These are phyloP conservation scores for Heritiera littoralis DNA, from an alignment of 345 rosid genomes.

Conservation along the genomic window DNA sequence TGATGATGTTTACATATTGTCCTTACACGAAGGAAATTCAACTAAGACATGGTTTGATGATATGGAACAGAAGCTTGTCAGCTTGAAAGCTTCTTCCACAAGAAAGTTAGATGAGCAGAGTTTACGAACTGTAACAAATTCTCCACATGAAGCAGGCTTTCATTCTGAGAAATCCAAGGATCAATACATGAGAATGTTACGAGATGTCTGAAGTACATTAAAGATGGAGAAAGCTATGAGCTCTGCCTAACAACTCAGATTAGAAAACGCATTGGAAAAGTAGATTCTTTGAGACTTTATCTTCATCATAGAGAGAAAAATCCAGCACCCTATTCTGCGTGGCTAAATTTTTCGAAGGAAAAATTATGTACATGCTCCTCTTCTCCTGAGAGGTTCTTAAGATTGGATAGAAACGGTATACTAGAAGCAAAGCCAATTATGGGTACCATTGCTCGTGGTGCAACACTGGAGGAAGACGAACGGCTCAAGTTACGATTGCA, in stretches of 20 bases:
- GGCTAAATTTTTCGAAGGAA: constrained; percentile 80
- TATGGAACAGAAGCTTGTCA: constrained; percentile 59
- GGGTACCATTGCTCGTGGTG: constrained; percentile 88
- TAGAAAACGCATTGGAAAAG: constrained; percentile 48
- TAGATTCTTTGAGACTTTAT: constrained; percentile 76
- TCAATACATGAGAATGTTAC: constrained; percentile 61
- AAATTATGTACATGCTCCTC: constrained; percentile 76
- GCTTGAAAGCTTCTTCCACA: constrained; percentile 38
- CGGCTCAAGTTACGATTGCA: constrained; percentile 65
- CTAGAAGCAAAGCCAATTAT: constrained; percentile 91
- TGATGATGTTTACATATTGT: constrained; percentile 73
- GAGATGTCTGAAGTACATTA: constrained; percentile 71
- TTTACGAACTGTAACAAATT: constrained; percentile 24
- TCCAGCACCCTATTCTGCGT: constrained; percentile 94
- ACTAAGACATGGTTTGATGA: constrained; percentile 60
- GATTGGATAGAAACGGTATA: constrained; percentile 62
- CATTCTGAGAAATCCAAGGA: constrained; percentile 61
- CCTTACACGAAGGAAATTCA: constrained; percentile 49
- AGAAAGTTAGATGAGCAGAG: constrained; percentile 33
- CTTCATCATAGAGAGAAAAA: constrained; percentile 79
- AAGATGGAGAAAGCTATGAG: constrained; percentile 99
- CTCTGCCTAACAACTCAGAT: constrained; percentile 84
- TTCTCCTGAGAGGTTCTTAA: constrained; percentile 93
- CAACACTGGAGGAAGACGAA: constrained; percentile 68
- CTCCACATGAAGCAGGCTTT: constrained; percentile 45